These are phyloP conservation scores for Babesia bovis DNA, from an alignment of 169 alveolate genomes.

Conservation along the genomic window DNA sequence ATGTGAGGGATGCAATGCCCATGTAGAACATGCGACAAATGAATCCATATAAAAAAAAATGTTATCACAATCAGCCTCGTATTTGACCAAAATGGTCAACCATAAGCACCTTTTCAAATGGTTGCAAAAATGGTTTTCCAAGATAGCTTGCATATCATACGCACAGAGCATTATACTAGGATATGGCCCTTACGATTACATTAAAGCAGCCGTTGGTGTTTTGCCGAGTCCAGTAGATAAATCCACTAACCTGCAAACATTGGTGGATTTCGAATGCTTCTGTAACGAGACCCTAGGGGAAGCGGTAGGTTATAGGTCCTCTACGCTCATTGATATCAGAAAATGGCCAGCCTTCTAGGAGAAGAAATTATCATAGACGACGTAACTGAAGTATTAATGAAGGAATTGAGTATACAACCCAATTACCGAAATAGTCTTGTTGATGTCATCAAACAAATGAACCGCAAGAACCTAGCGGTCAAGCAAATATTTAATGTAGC, in stretches of 20 bases:
- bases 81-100: not conserved
- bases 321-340: not conserved
- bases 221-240: not conserved
- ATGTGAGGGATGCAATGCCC: too few relatives aligned
- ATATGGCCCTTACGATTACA: not conserved
- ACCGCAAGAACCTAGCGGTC: not conserved
- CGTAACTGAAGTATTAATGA: not conserved
- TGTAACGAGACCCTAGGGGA: slow-evolving; percentile 2
- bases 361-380: not conserved
- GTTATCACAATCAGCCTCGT: too few relatives aligned
- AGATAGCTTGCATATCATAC: not conserved
- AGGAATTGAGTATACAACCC: not conserved
- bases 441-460: slow-evolving; percentile 8
- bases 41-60: too few relatives aligned
- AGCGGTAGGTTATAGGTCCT: not conserved
- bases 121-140: slow-evolving; percentile 1
- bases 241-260: not conserved
- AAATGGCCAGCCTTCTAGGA: not conserved
- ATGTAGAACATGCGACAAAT: too few relatives aligned
- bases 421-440: not conserved
- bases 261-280: slow-evolving; percentile 7
- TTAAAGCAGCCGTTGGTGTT: not conserved
- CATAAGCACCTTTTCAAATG: not conserved
- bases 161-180: slow-evolving; percentile 8
- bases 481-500: not conserved